Evolutionary conservation across 2,329 filamentous ascomycete species (phyloP).

Genomic region (Neonectria ditissima): DNA sequence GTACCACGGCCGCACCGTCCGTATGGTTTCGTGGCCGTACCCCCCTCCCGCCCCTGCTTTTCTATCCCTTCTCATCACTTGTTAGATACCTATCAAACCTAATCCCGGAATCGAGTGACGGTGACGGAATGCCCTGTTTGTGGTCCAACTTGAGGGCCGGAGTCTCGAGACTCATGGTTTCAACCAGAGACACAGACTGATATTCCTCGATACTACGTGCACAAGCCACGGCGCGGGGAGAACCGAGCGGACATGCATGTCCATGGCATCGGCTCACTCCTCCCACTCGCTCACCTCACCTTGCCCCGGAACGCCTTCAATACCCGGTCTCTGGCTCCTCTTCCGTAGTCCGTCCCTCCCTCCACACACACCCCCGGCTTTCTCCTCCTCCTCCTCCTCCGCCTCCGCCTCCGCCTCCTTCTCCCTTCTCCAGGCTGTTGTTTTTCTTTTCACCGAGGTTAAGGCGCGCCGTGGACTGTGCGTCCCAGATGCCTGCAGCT

Average conservation of each 20-base stretch:
- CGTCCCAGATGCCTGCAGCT: neutral
- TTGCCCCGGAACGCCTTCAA: constrained; percentile 17
- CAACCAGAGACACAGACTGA: neutral
- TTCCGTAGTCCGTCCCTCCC: constrained; percentile 6
- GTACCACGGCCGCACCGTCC: neutral
- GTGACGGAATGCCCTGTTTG: neutral
- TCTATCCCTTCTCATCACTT: too few species aligned
- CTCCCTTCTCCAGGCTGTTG: constrained; percentile 25
- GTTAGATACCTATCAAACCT: too few species aligned
- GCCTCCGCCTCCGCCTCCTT: constrained; percentile 2
- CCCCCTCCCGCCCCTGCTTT: too few species aligned
- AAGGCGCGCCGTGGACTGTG: constrained; percentile 17
- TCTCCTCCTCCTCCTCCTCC: constrained; percentile 4
- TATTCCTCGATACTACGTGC: too few species aligned
- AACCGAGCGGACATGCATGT: constrained; percentile 25
- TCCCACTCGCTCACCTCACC: constrained; percentile 17
- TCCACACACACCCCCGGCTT: constrained; percentile 11
- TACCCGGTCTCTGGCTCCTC: constrained; percentile 26
- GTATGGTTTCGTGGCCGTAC: neutral
- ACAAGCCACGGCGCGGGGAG: neutral
- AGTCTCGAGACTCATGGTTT: constrained; percentile 3
- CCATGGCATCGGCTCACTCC: constrained; percentile 25
- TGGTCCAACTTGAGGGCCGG: neutral
- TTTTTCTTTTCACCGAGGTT: constrained; percentile 47
- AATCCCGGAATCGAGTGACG: neutral